Conservation (phyloP, 2,329 filamentous ascomycete species). For the Proliferodiscus dingleyae region DNA sequence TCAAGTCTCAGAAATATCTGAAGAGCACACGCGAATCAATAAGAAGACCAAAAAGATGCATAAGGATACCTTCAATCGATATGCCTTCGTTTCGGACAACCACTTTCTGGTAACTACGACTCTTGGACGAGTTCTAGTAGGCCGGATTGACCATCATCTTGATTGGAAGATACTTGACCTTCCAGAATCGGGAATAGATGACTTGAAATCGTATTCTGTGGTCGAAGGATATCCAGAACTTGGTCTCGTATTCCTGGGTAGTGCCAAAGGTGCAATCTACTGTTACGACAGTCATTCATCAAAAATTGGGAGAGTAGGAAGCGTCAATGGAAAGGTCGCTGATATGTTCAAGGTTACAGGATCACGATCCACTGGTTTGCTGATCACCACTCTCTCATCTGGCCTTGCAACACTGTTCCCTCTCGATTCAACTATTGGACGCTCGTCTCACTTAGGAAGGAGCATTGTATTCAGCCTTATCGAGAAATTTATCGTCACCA, state of each 20-base stretch:
- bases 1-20: neutral
- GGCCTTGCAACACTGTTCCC: constrained; percentile 31
- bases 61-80: constrained; percentile 52
- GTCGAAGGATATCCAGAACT: constrained; percentile 34
- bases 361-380: constrained; percentile 7
- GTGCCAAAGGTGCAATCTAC: constrained; percentile 37
- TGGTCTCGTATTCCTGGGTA: constrained; percentile 41
- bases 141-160: constrained; percentile 24
- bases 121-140: constrained; percentile 53
- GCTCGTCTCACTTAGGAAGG: neutral
- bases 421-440: constrained; percentile 9
- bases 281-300: constrained; percentile 13
- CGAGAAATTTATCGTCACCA: constrained; percentile 45
- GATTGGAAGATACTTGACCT: constrained; percentile 29
- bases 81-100: constrained; percentile 54
- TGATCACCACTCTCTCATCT: constrained; percentile 33
- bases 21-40: constrained; percentile 10
- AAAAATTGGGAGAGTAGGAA: constrained; percentile 16
- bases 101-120: constrained; percentile 54
- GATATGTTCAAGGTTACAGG: constrained; percentile 30
- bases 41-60: constrained; percentile 32
- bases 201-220: constrained; percentile 45
- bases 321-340: constrained; percentile 24
- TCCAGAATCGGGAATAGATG: constrained; percentile 28
- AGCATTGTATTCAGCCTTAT: constrained; percentile 25